These are phyloP conservation scores for Phialophora tarda DNA, from an alignment of 2,329 filamentous ascomycete genomes.

Conservation along the genomic window DNA sequence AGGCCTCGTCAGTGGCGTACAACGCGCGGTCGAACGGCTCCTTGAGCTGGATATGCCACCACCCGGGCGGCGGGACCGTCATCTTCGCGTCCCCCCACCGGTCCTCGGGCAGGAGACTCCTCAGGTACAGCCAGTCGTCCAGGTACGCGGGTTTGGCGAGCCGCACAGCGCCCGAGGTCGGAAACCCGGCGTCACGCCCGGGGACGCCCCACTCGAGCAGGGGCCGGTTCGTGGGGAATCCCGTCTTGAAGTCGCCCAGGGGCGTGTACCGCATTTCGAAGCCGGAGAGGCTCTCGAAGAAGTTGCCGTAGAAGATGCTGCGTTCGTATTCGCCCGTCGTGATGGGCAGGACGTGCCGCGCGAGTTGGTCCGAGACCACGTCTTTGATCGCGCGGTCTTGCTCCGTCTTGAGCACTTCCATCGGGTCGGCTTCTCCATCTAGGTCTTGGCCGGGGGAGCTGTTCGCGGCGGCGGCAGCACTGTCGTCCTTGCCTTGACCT, in stretches of 20 bases:
- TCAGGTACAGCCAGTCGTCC: slow-evolving; percentile 31
- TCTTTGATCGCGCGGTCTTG: slow-evolving; percentile 32
- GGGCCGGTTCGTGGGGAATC: slow-evolving; percentile 31
- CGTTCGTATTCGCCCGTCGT: slow-evolving; percentile 41
- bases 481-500: neutral
- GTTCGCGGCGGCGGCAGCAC: neutral
- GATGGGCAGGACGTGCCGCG: slow-evolving; percentile 36
- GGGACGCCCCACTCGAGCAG: slow-evolving; percentile 26
- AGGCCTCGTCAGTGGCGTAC: slow-evolving; percentile 52
- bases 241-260: slow-evolving; percentile 25
- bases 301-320: slow-evolving; percentile 39
- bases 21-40: slow-evolving; percentile 61
- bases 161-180: slow-evolving; percentile 23
- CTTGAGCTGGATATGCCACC: slow-evolving; percentile 53
- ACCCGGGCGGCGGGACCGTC: slow-evolving; percentile 29
- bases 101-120: slow-evolving; percentile 24
- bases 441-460: slow-evolving; percentile 9
- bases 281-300: slow-evolving; percentile 39
- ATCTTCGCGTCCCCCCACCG: slow-evolving; percentile 25
- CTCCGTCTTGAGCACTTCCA: slow-evolving; percentile 8
- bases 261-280: slow-evolving; percentile 27
- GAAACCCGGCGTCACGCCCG: slow-evolving; percentile 20
- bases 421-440: neutral
- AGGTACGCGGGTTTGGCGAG: slow-evolving; percentile 29
- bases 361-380: slow-evolving; percentile 36